Conservation (phyloP, 495 filamentous ascomycete genomes). For the Lineolata rhizophorae region DNA sequence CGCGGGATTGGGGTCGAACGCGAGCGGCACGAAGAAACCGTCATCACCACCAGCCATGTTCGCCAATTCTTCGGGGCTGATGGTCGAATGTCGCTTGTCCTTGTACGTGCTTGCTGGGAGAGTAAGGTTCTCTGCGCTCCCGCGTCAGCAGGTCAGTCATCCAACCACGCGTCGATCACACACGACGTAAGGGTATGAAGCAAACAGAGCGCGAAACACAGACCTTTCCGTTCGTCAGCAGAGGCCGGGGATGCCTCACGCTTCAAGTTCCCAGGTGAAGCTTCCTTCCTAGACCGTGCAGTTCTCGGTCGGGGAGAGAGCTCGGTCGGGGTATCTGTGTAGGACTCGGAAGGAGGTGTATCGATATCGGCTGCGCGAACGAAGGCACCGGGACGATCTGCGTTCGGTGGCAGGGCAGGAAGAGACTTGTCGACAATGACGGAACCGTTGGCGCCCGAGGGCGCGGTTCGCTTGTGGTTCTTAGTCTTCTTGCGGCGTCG, state of each 20-base stretch:
- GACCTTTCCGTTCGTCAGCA: conserved; percentile 17
- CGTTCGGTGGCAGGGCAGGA: conserved; percentile 69
- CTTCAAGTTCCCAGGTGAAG: conserved; percentile 11
- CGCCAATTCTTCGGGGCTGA: conserved; percentile 23
- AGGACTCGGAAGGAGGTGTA: conserved; percentile 37
- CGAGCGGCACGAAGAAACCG: conserved; percentile 75
- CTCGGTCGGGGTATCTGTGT: conserved; percentile 48
- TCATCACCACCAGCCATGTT: conserved; percentile 37
- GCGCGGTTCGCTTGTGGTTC: conserved; percentile 39
- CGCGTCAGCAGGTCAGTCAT: conserved; percentile 4
- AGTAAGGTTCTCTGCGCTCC: conserved; percentile 30
- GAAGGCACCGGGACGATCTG: conserved; percentile 34
- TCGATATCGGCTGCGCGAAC: conserved; percentile 33
- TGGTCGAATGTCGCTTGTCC: conserved; percentile 33
- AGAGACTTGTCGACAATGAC: conserved; percentile 82
- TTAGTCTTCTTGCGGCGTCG: conserved; percentile 67
- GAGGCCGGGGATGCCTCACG: conserved; percentile 18
- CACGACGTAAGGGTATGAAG: no score
- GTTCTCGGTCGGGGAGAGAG: conserved; percentile 41
- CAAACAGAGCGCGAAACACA: no score
- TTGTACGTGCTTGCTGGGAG: conserved; percentile 59
- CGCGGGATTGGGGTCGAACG: conserved; percentile 61
- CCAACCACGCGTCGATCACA: neutral
- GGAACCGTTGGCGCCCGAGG: conserved; percentile 22
- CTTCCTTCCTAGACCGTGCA: conserved; percentile 13